A percentile compares a stretch with the other conserved stretches of the same genome.
phyloP scores from a whole-genome alignment of 2,329 filamentous ascomycete species.

The Dothideomycetidae sp. region DNA sequence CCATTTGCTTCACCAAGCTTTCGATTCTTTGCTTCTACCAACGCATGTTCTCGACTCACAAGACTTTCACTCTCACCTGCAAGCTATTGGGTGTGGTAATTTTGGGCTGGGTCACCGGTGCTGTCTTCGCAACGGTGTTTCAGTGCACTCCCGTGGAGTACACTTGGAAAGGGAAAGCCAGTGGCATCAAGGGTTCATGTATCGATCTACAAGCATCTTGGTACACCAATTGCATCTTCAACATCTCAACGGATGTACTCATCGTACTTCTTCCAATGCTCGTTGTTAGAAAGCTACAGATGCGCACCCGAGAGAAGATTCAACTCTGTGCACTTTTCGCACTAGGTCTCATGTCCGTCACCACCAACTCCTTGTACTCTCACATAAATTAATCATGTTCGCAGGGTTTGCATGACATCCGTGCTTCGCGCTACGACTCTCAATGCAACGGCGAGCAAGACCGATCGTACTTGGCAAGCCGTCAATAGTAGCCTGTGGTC shows the following conservation, averaged over 20 bases:
- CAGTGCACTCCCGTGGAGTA: conserved; percentile 19
- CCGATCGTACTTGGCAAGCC: conserved; percentile 18
- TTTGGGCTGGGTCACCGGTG: conserved; percentile 17
- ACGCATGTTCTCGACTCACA: conserved; percentile 20
- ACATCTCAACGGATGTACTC: conserved; percentile 22
- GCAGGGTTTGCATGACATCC: conserved; percentile 15
- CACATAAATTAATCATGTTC: conserved; percentile 5
- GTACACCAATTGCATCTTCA: conserved; percentile 21
- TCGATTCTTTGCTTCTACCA: conserved; percentile 24
- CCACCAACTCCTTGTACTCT: conserved; percentile 1
- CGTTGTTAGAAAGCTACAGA: conserved; percentile 19
- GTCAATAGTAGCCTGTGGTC: conserved; percentile 18
- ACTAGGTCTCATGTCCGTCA: conserved; percentile 19
- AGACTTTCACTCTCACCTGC: conserved; percentile 16
- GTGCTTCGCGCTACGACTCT: conserved; percentile 18
- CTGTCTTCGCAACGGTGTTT: conserved; percentile 19
- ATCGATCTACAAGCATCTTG: conserved; percentile 19
- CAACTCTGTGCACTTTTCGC: conserved; percentile 23
- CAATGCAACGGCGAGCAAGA: conserved; percentile 15
- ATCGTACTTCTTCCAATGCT: conserved; percentile 22
- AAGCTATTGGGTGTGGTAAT: conserved; percentile 18
- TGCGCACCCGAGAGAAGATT: conserved; percentile 18
- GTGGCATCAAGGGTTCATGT: conserved; percentile 13
- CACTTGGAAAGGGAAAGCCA: conserved; percentile 17
- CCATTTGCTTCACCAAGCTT: conserved; percentile 19